phyloP scores from a whole-genome alignment of 352 stramenopile genomes.

The Ophiocytium majus region DNA sequence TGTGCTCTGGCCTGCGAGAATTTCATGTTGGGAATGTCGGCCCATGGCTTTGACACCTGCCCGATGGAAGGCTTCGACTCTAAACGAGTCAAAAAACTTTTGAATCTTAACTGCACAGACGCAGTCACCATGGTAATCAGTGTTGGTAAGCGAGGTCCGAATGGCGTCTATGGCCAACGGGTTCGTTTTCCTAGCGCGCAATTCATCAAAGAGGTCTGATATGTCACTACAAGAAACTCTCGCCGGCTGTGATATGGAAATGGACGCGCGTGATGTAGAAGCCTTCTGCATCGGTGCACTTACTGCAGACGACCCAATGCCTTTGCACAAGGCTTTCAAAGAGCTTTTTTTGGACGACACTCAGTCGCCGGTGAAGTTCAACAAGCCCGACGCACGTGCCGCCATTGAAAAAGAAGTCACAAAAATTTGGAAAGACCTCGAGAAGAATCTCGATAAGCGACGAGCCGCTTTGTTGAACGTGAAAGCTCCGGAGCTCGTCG shows the following conservation, averaged over 20 bases:
- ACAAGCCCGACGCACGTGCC: too few relatives aligned
- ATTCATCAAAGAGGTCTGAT: background rate
- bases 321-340: background rate
- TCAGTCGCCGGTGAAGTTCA: too few relatives aligned
- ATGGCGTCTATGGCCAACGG: slow-evolving; percentile 4
- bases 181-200: background rate
- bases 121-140: slow-evolving; percentile 9
- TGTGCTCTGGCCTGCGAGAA: background rate
- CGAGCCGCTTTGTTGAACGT: background rate
- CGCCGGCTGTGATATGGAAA: background rate
- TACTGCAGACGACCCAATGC: background rate
- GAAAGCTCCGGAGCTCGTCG: background rate
- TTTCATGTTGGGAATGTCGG: slow-evolving; percentile 4
- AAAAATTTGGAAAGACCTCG: background rate
- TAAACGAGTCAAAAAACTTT: background rate
- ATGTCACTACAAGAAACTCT: background rate
- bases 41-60: background rate
- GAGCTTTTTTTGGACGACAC: background rate
- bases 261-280: background rate
- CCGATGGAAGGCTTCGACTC: slow-evolving; percentile 16
- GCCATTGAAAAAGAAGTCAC: background rate
- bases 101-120: background rate
- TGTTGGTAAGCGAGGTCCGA: background rate
- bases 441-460: background rate
- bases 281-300: background rate